Evolutionary conservation across 352 stramenopile species (phyloP).

Genomic region (Saprolegnia parasitica): DNA sequence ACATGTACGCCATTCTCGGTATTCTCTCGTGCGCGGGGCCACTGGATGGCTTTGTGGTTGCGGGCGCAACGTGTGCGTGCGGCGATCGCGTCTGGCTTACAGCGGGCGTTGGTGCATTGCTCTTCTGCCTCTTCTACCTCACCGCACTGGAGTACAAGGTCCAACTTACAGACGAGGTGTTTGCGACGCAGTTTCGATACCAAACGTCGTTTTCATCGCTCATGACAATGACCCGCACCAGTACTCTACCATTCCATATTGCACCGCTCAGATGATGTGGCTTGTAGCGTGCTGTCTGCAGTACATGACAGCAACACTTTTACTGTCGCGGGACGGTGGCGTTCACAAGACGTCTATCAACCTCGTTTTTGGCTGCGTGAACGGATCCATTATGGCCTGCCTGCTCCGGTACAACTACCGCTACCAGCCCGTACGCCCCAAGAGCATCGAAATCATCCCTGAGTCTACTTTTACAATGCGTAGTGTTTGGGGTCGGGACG

Average conservation of each 20-base stretch:
- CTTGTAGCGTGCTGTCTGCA: neutral
- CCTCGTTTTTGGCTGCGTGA: neutral
- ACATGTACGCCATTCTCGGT: conserved; percentile 11
- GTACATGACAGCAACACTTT: conserved; percentile 7
- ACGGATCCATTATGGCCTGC: conserved; percentile 2
- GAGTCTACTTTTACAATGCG: neutral
- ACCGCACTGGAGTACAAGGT: neutral
- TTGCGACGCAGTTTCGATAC: conserved; percentile 20
- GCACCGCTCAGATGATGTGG: neutral
- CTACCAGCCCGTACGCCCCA: conserved; percentile 1
- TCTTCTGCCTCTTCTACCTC: conserved; percentile 16
- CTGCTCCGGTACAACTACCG: conserved; percentile 24
- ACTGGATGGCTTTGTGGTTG: neutral
- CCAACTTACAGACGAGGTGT: conserved; percentile 16
- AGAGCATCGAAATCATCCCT: neutral
- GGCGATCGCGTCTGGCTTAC: neutral
- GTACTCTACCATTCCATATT: neutral
- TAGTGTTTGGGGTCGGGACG: conserved; percentile 20
- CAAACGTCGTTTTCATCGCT: conserved; percentile 24
- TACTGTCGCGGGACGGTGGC: neutral
- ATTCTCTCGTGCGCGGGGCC: neutral
- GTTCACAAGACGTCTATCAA: neutral
- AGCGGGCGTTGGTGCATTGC: neutral
- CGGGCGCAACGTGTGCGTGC: neutral
- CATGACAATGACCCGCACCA: conserved; percentile 19